phyloP scores from a whole-genome alignment of 371 early-diverging fungal genomes.

The Mucor sp. region DNA sequence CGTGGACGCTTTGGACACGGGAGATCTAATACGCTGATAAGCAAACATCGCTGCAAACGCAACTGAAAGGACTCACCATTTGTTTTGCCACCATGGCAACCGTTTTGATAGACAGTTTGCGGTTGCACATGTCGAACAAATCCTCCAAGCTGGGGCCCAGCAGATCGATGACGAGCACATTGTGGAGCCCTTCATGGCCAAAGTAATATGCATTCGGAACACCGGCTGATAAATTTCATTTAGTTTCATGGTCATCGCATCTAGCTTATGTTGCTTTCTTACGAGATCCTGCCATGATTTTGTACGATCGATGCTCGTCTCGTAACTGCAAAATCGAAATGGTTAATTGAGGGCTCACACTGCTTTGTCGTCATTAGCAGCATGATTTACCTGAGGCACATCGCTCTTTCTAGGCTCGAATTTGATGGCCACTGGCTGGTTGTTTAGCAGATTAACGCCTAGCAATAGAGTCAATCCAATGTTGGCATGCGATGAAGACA shows the following conservation, averaged over 20 bases:
- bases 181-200: constrained; percentile 96
- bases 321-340: constrained; percentile 15
- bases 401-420: constrained; percentile 86
- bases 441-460: background rate
- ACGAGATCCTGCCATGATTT: constrained; percentile 69
- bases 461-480: background rate
- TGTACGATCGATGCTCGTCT: constrained; percentile 87
- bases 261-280: constrained; percentile 22
- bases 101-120: constrained; percentile 92
- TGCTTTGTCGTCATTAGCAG: background rate
- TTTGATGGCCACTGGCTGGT: constrained; percentile 68
- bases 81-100: constrained; percentile 97
- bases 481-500: background rate
- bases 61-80: constrained; percentile 68
- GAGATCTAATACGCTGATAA: constrained; percentile 5
- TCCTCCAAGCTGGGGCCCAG: constrained; percentile 98
- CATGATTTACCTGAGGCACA: constrained; percentile 73
- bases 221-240: constrained; percentile 62
- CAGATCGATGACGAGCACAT: constrained; percentile 96
- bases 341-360: background rate
- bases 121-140: constrained; percentile 93
- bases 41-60: background rate
- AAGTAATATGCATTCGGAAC: constrained; percentile 93
- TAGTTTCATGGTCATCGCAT: constrained; percentile 60
- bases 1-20: constrained; percentile 94